A percentile compares a stretch with the other conserved stretches of the same genome.
phyloP scores from a whole-genome alignment of 148 eudicot species.

The Rhododendron mucronatum region DNA sequence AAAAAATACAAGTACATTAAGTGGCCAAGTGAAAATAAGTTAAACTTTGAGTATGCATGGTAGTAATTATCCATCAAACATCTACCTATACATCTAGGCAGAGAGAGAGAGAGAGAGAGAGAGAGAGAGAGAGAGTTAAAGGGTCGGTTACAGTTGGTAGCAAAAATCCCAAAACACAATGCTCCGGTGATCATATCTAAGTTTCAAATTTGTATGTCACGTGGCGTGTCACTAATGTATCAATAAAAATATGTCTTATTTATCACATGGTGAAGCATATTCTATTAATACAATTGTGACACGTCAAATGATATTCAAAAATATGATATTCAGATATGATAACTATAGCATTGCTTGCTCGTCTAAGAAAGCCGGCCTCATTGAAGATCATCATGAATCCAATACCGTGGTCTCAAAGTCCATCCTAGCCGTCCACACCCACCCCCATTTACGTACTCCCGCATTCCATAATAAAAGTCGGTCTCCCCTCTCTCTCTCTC shows the following conservation, averaged over 20 bases:
- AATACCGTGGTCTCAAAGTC: background rate
- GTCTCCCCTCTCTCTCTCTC: background rate
- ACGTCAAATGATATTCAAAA: no score
- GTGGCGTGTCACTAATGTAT: no score
- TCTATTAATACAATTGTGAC: no score
- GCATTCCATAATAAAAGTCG: constrained; percentile 20
- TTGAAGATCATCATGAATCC: constrained; percentile 3
- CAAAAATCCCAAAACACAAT: background rate
- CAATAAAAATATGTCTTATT: no score
- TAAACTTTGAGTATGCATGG: background rate
- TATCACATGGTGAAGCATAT: no score
- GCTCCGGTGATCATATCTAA: no score
- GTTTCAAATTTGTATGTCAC: no score
- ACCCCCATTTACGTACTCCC: constrained; percentile 8
- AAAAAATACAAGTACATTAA: background rate
- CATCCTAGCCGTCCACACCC: constrained; percentile 26
- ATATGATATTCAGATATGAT: no score
- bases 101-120: constrained; percentile 7
- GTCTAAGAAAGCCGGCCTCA: background rate
- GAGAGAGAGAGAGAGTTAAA: constrained; percentile 7
- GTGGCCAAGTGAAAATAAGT: background rate
- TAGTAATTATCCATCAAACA: background rate
- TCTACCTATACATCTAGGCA: background rate
- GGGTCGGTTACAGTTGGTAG: constrained; percentile 22
- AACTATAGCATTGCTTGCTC: no score